Conservation (phyloP, 2,329 filamentous ascomycete genomes). For the Cucurbitaria berberidis region DNA sequence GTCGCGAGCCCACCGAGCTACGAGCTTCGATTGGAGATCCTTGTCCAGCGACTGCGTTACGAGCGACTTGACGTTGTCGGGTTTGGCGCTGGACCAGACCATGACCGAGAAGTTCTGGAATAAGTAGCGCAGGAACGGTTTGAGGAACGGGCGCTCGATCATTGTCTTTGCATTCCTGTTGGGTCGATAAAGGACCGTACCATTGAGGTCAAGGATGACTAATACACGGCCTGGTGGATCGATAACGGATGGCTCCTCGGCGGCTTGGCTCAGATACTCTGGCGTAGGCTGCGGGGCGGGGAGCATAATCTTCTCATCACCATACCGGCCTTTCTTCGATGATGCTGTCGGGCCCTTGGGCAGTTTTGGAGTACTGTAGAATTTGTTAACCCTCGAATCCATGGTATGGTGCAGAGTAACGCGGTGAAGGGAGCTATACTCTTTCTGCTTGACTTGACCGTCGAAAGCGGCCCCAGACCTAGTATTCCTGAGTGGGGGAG, state of each 20-base stretch:
- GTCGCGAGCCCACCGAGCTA: conserved; percentile 80
- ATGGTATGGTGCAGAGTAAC: conserved; percentile 2
- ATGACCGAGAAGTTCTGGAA: conserved; percentile 78
- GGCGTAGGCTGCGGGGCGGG: conserved; percentile 65
- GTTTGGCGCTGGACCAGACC: conserved; percentile 88
- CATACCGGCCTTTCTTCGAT: conserved; percentile 22
- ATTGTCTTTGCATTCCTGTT: conserved; percentile 58
- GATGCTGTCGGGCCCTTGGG: conserved; percentile 5
- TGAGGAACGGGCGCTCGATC: conserved; percentile 70
- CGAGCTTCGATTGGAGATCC: conserved; percentile 61
- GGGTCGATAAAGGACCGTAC: conserved; percentile 80
- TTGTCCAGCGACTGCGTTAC: conserved; percentile 67
- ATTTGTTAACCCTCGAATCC: conserved; percentile 31
- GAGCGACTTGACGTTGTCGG: conserved; percentile 73
- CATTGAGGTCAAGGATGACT: conserved; percentile 90
- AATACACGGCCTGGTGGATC: conserved; percentile 68
- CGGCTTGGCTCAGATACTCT: conserved; percentile 66
- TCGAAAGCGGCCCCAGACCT: conserved; percentile 18
- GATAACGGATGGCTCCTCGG: conserved; percentile 40
- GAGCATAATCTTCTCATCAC: conserved; percentile 41
- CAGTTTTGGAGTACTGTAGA: conserved; percentile 13
- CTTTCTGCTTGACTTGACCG: conserved; percentile 18
- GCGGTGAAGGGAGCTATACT: conserved; percentile 25
- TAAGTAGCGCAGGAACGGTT: conserved; percentile 74
- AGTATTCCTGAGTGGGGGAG: conserved; percentile 20